Evolutionary conservation across 139 green algal genomes (phyloP).

Genomic region (Coccomyxa sp.): DNA sequence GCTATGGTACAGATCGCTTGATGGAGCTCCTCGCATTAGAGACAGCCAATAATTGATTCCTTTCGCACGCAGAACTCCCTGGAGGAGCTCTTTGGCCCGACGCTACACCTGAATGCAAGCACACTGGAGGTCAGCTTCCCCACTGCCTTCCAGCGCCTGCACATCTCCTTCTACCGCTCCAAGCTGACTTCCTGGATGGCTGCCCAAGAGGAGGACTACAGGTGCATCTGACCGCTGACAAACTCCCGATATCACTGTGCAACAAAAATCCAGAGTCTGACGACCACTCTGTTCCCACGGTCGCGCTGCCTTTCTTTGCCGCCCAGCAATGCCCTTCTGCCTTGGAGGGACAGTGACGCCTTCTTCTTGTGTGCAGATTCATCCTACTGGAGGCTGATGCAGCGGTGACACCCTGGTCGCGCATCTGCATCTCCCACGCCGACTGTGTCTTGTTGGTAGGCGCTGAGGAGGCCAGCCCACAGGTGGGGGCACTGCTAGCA

Average conservation of each 20-base stretch:
- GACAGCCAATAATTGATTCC: too few relatives aligned
- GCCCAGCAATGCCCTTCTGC: too few relatives aligned
- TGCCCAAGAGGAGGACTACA: conserved; percentile 67
- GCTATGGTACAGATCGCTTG: too few relatives aligned
- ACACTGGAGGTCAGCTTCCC: conserved; percentile 45
- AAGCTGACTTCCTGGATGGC: conserved; percentile 80
- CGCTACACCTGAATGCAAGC: conserved; percentile 42
- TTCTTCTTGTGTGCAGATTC: conserved; percentile 41
- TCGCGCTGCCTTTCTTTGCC: too few relatives aligned
- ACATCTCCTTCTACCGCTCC: conserved; percentile 64
- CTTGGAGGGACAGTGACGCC: neutral
- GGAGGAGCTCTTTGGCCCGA: conserved; percentile 41
- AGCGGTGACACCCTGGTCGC: conserved; percentile 45
- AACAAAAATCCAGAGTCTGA: neutral
- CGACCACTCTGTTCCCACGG: too few relatives aligned
- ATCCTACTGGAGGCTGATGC: conserved; percentile 69
- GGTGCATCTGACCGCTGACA: conserved; percentile 3
- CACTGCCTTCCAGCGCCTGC: conserved; percentile 48
- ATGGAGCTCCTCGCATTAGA: too few relatives aligned
- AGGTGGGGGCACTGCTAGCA: conserved; percentile 1
- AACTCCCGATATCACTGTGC: neutral
- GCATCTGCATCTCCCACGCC: conserved; percentile 65
- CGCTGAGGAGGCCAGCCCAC: conserved; percentile 7
- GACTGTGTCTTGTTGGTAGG: conserved; percentile 45
- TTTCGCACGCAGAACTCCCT: conserved; percentile 10